These are phyloP conservation scores for Lentinula edodes DNA, from an alignment of 768 basidiomycete genomes.

Conservation along the genomic window DNA sequence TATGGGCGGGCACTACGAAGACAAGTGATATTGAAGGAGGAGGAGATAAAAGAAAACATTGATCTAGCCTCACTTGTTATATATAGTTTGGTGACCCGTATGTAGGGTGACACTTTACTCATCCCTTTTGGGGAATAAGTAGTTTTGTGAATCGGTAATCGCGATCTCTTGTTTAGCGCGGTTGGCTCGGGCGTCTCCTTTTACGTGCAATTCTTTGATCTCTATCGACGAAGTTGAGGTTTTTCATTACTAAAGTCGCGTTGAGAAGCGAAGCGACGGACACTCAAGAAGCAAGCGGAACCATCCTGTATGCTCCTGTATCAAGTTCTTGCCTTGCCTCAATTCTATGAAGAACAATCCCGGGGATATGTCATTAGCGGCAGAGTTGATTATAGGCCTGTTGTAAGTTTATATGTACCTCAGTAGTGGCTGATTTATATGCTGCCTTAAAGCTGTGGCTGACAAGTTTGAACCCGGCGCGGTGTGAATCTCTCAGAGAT, in stretches of 20 bases:
- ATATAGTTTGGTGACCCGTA: neutral
- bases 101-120: neutral
- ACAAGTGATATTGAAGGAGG: neutral
- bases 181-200: constrained; percentile 2
- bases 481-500: neutral
- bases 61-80: neutral
- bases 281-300: neutral
- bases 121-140: neutral
- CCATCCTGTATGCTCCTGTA: neutral
- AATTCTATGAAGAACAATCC: neutral
- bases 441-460: neutral
- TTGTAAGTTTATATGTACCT: neutral
- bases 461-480: neutral
- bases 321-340: too few relatives aligned
- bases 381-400: neutral
- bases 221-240: neutral
- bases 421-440: neutral
- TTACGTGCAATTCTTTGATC: constrained; percentile 1
- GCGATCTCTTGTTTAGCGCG: constrained; percentile 2
- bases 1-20: neutral
- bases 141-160: neutral
- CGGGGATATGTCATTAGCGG: neutral
- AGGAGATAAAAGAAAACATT: neutral
- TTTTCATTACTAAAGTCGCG: neutral
- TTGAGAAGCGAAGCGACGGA: constrained; percentile 4